Evolutionary conservation across 2,329 filamentous ascomycete genomes (phyloP).

Genomic region (Paraphaeosphaeria sporulosa): DNA sequence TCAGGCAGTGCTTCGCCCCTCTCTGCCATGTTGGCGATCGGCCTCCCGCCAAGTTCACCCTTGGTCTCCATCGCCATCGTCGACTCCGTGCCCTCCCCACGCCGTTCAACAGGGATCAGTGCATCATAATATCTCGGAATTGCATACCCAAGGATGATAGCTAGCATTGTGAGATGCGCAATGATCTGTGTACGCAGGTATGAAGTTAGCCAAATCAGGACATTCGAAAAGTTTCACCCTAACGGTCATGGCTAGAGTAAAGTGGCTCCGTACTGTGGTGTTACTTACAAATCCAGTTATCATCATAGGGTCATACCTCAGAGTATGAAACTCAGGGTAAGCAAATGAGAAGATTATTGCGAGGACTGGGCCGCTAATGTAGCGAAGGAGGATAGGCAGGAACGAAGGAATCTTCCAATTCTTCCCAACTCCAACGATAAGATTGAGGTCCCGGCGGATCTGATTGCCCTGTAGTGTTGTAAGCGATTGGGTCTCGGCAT

Average conservation of each 20-base stretch:
- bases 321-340: constrained; percentile 42
- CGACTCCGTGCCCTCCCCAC: constrained; percentile 54
- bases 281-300: constrained; percentile 38
- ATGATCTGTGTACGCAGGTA: constrained; percentile 19
- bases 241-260: no score
- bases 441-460: constrained; percentile 63
- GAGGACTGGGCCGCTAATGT: constrained; percentile 42
- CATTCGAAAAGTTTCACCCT: no score
- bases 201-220: no score
- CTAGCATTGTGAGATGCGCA: constrained; percentile 47
- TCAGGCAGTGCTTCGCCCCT: constrained; percentile 2
- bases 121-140: constrained; percentile 63
- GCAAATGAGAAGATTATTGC: constrained; percentile 47
- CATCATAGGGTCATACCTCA: constrained; percentile 46
- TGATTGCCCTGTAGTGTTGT: constrained; percentile 54
- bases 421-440: constrained; percentile 60
- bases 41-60: constrained; percentile 31
- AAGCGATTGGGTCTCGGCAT: constrained; percentile 36
- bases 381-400: constrained; percentile 56
- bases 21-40: constrained; percentile 16
- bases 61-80: constrained; percentile 39
- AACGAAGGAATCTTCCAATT: constrained; percentile 65
- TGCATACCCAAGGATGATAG: constrained; percentile 59
- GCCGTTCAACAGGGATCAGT: constrained; percentile 58
- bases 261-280: no score